Base-by-base conservation (phyloP, 116 monocot genomes). In the Cymodocea nodosa region DNA sequence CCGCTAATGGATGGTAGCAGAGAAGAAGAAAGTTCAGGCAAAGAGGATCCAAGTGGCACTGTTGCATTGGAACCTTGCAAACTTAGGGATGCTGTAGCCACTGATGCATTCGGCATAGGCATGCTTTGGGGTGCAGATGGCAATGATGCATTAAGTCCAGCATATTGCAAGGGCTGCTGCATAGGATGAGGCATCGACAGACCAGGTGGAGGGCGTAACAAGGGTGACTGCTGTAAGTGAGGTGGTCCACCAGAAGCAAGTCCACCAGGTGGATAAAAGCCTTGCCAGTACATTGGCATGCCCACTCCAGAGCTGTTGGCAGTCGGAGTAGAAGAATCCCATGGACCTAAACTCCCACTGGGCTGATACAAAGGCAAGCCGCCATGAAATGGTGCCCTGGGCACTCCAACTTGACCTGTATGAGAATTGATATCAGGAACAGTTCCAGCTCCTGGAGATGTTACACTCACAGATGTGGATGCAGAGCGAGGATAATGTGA, bases 251-350 rank as follows among this genome's bases (percentile, higher is more conserved):
- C 35, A n/a, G 60, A 35, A 65, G 85, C 77, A 44, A 76, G 85
- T 62, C 80, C 12, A 20, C 55, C 55, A n/a, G 62, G 78, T n/a
- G 92, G 70, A 84, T 99, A 99, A 66, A 76, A 92, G 22, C 99
- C 92, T 70, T 70, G 99, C 92, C 92, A 92, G 56, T 89, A 92
- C 78, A 98, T 82, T 56, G 98, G 97, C 78, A 94, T 78, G 20
- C 78, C 70, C 63, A 84, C 77, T 34, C 86, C 86, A 54, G 84
- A 74, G 23, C 81, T 83, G 75, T 86, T 86, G 68, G 81, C 77
- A 51, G 76, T 58, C 64, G 71, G 68, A n/a, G 68, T 68, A 44
- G 75, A 22, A 14, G 91, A 69, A 6, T 83, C 88, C 97, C 97
- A 97, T 6, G 91, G 70, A 8, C 74, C 82, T 53, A 89, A 58